Conservation (phyloP, 495 filamentous ascomycete species). For the Neurospora sublineolata region DNA sequence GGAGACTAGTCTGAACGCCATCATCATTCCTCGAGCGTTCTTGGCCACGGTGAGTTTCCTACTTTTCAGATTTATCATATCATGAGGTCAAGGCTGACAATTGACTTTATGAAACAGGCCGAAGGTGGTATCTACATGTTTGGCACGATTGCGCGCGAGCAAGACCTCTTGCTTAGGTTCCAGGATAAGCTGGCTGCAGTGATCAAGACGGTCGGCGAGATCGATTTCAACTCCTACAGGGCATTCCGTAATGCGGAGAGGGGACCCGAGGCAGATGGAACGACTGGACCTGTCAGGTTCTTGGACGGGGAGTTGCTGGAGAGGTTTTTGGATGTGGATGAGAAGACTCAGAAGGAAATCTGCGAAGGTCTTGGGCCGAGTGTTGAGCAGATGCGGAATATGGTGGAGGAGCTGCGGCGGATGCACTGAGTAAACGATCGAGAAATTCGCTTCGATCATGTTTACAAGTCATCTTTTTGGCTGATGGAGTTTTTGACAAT, state of each 20-base stretch:
- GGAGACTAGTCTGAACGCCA: slow-evolving; percentile 43
- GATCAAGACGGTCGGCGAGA: slow-evolving; percentile 53
- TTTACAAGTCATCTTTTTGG: not conserved
- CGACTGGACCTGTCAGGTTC: slow-evolving; percentile 63
- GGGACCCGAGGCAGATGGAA: slow-evolving; percentile 37
- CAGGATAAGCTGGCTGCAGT: slow-evolving; percentile 54
- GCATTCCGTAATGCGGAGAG: slow-evolving; percentile 62
- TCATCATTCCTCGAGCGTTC: slow-evolving; percentile 74
- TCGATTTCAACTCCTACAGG: slow-evolving; percentile 67
- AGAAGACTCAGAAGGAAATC: slow-evolving; percentile 54
- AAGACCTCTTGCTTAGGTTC: slow-evolving; percentile 73
- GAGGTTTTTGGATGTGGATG: slow-evolving; percentile 60
- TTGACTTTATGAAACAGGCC: slow-evolving; percentile 39
- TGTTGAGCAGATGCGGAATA: slow-evolving; percentile 59
- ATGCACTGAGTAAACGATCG: slow-evolving; percentile 41
- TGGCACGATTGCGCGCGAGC: slow-evolving; percentile 56
- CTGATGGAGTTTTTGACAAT: not conserved
- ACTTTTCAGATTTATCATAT: not conserved
- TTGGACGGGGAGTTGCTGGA: slow-evolving; percentile 90
- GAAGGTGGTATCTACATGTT: slow-evolving; percentile 91
- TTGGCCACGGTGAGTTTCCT: slow-evolving; percentile 63
- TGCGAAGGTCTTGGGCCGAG: slow-evolving; percentile 46
- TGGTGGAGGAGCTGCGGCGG: slow-evolving; percentile 63
- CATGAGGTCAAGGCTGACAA: slow-evolving; percentile 14
- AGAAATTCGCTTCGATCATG: not conserved